A percentile compares a stretch with the other conserved stretches of the same genome.
These are phyloP conservation scores for Eucalyptus albens DNA, from an alignment of 345 rosid species.

Conservation along the genomic window DNA sequence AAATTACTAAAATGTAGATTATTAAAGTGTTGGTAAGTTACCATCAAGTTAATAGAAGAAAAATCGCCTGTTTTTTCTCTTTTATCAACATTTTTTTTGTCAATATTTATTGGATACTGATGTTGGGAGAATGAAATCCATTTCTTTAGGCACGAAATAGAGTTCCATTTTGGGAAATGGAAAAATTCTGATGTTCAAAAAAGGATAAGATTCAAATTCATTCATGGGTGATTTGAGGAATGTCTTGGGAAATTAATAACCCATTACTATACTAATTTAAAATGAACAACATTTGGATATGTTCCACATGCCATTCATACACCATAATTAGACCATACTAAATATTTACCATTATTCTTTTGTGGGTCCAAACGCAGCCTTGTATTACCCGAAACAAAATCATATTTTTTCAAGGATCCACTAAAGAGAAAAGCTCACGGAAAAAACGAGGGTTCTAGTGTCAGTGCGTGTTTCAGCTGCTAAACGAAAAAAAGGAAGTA, in stretches of 20 bases:
- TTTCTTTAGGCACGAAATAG: neutral
- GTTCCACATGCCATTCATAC: neutral
- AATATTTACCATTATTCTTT: neutral
- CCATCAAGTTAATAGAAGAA: fast-evolving
- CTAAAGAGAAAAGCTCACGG: neutral
- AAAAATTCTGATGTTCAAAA: neutral
- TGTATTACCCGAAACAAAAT: neutral
- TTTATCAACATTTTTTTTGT: neutral
- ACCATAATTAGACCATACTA: neutral
- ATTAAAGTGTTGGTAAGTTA: neutral
- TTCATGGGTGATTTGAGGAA: neutral
- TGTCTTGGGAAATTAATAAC: neutral
- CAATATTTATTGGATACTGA: neutral
- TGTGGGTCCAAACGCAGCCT: neutral
- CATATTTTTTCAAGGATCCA: neutral
- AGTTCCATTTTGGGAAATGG: neutral
- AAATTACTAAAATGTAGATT: neutral
- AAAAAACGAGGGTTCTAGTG: neutral
- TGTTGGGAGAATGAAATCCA: neutral
- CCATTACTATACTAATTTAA: neutral
- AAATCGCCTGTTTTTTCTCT: fast-evolving
- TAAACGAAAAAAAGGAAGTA: neutral
- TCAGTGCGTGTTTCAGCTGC: neutral
- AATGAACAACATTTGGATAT: neutral
- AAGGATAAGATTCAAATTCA: neutral